Conservation (phyloP, 345 rosid genomes). For the Trapa incisa region DNA sequence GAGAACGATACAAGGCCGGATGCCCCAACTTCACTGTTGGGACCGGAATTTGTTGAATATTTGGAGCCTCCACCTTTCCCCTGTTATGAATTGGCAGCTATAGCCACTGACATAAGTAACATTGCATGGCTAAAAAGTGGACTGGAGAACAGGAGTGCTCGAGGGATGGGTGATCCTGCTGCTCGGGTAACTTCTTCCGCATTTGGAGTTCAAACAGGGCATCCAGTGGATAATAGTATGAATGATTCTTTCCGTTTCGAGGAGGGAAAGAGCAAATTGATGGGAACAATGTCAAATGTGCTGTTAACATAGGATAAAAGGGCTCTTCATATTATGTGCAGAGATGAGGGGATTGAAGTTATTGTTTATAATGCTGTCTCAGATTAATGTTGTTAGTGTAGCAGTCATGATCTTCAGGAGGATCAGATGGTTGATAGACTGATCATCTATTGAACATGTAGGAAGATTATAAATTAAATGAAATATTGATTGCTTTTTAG, state of each 20-base stretch:
- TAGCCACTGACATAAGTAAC: conserved; percentile 69
- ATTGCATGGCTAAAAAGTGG: conserved; percentile 83
- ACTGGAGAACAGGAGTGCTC: conserved; percentile 41
- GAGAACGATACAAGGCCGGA: conserved; percentile 8
- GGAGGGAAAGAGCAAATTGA: conserved; percentile 23
- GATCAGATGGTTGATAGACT: not conserved
- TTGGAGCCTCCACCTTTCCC: conserved; percentile 47
- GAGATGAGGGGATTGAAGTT: not conserved
- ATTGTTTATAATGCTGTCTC: not conserved
- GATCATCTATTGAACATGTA: not conserved
- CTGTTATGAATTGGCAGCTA: conserved; percentile 63
- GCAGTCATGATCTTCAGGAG: not conserved
- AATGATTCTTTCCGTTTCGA: conserved; percentile 24
- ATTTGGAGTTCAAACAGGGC: conserved; percentile 6
- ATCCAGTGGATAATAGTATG: conserved; percentile 20
- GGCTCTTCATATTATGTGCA: not conserved
- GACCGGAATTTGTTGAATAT: conserved; percentile 69
- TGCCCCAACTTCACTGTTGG: conserved; percentile 40
- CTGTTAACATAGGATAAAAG: conserved; percentile 8
- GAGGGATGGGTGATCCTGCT: conserved; percentile 33
- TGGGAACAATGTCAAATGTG: conserved; percentile 10
- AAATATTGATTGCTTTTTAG: not conserved
- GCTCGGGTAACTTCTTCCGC: conserved; percentile 22
- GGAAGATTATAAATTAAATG: not conserved
- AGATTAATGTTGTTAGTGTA: not conserved